phyloP scores from a whole-genome alignment of 768 basidiomycete species.

The Lactarius psammicola region DNA sequence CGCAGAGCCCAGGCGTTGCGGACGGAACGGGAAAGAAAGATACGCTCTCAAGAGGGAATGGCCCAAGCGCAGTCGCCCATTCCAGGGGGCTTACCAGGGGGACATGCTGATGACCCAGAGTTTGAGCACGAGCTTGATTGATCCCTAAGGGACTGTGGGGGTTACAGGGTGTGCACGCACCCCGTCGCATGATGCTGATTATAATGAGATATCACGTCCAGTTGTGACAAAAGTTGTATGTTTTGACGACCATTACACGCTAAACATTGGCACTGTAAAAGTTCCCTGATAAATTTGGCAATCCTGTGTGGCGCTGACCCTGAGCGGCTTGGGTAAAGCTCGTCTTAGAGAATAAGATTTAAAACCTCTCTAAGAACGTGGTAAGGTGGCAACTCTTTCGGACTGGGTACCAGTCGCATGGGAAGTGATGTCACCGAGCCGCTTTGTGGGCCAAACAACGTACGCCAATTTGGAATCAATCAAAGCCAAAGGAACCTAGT shows the following conservation, averaged over 20 bases:
- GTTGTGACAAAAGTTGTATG: not conserved
- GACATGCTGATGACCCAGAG: not conserved
- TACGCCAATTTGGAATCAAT: slow-evolving; percentile 19
- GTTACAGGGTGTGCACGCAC: not conserved
- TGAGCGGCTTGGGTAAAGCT: not conserved
- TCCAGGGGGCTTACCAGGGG: not conserved
- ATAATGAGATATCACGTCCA: not conserved
- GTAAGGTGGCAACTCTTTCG: slow-evolving; percentile 8
- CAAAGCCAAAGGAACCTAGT: slow-evolving; percentile 23
- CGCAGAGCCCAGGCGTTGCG: slow-evolving; percentile 53
- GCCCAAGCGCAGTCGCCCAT: not conserved
- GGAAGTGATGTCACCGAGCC: slow-evolving; percentile 6
- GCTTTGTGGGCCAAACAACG: slow-evolving; percentile 20
- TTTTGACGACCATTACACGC: not conserved
- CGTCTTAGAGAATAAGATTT: not conserved
- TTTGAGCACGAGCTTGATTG: not conserved
- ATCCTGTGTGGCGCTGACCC: not conserved
- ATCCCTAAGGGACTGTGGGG: not conserved
- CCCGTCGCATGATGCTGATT: not conserved
- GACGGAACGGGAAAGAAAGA: slow-evolving; percentile 57
- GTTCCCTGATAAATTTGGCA: no score
- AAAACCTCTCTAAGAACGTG: not conserved
- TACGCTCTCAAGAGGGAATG: slow-evolving; percentile 2
- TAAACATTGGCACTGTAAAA: not conserved
- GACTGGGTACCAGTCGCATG: slow-evolving; percentile 8